Conservation (phyloP, 169 alveolate species). For the Eimeria maxima region DNA sequence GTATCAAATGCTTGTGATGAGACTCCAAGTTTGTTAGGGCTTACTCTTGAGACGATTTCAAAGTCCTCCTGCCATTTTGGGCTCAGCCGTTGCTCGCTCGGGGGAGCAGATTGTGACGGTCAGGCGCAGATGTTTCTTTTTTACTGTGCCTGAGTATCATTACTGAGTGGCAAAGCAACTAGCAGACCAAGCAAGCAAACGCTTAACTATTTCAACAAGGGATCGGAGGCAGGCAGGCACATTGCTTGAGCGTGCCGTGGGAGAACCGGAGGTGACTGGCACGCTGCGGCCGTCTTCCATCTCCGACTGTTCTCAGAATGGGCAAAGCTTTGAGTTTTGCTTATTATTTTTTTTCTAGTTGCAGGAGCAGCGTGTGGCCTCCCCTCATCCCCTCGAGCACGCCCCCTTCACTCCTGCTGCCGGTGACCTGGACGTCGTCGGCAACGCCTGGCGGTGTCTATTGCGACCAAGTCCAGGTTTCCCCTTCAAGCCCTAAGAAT, state of each 20-base stretch:
- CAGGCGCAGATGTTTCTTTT: too few species aligned
- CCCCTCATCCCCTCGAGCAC: neutral
- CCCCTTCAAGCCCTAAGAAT: neutral
- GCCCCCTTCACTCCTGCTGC: neutral
- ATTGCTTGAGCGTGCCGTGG: neutral
- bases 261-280: neutral
- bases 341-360: neutral
- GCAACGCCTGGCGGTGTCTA: conserved; percentile 42
- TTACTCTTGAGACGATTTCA: neutral
- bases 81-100: too few species aligned
- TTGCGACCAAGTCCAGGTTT: neutral
- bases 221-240: neutral
- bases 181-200: too few species aligned
- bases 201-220: too few species aligned
- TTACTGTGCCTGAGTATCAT: too few species aligned
- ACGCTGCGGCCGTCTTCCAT: neutral
- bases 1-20: neutral
- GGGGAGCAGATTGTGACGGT: too few species aligned
- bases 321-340: neutral
- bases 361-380: neutral
- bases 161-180: too few species aligned
- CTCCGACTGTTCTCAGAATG: neutral
- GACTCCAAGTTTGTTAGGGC: neutral
- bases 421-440: conserved; percentile 21
- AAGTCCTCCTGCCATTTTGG: neutral